Percentiles rank a stretch among this genome's conserved stretches.
These are phyloP conservation scores for Botryotinia calthae DNA, from an alignment of 2,329 filamentous ascomycete species.

Conservation along the genomic window DNA sequence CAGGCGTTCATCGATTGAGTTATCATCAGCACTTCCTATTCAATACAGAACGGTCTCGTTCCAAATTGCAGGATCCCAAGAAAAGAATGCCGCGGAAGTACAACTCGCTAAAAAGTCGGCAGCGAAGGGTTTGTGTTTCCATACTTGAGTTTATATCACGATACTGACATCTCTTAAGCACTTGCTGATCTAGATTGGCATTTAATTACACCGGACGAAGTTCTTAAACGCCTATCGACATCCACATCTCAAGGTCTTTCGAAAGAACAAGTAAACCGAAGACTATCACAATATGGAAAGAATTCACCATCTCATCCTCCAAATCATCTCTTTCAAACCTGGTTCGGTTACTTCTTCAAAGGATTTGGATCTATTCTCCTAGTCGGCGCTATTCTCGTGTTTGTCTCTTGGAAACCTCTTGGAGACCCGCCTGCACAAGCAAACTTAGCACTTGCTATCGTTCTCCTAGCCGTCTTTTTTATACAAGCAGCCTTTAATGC, in stretches of 20 bases:
- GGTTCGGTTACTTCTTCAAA: constrained; percentile 67
- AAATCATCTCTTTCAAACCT: not conserved
- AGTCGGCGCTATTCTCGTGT: constrained; percentile 65
- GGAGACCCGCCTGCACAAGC: constrained; percentile 65
- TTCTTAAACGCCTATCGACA: constrained; percentile 55
- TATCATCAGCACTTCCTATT: constrained; percentile 45
- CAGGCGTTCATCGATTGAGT: constrained; percentile 37
- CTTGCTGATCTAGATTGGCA: constrained; percentile 67
- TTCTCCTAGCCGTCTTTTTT: constrained; percentile 65
- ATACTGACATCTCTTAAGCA: not conserved
- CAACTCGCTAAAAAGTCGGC: constrained; percentile 44
- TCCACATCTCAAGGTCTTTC: constrained; percentile 58
- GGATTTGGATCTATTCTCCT: constrained; percentile 72
- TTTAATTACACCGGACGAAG: constrained; percentile 53
- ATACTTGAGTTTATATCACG: not conserved
- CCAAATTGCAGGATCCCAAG: constrained; percentile 53
- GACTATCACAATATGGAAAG: constrained; percentile 57
- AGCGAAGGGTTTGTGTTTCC: constrained; percentile 42
- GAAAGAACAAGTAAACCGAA: constrained; percentile 52
- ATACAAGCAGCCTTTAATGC: constrained; percentile 67
- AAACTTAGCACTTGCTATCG: constrained; percentile 70
- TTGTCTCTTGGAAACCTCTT: constrained; percentile 71
- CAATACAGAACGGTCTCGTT: constrained; percentile 55
- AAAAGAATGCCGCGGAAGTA: constrained; percentile 44
- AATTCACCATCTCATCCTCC: constrained; percentile 65